Percentiles rank a stretch among this genome's conserved stretches.
Conservation (phyloP, 768 basidiomycete species). For the Pisolithus tinctorius region DNA sequence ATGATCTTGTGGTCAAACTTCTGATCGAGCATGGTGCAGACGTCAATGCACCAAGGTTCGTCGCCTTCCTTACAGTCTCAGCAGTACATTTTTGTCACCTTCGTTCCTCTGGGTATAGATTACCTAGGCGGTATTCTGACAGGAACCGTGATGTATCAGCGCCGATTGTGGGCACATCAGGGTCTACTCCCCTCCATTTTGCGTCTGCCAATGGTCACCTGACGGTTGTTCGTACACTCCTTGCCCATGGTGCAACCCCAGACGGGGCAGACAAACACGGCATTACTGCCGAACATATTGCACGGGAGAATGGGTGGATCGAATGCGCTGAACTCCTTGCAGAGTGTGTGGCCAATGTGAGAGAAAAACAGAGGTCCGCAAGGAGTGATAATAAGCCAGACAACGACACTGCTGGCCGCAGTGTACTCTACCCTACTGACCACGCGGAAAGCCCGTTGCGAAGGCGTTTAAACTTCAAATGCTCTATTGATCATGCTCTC, state of each 20-base stretch:
- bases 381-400: conserved; percentile 31
- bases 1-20: conserved; percentile 78
- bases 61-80: conserved; percentile 7
- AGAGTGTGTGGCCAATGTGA: conserved; percentile 57
- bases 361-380: conserved; percentile 52
- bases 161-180: conserved; percentile 76
- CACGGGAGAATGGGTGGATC: conserved; percentile 71
- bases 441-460: conserved; percentile 28
- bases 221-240: conserved; percentile 66
- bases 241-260: conserved; percentile 79
- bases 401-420: conserved; percentile 11
- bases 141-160: conserved; percentile 56
- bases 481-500: conserved; percentile 70
- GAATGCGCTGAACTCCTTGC: conserved; percentile 69
- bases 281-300: conserved; percentile 78
- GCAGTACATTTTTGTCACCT: conserved; percentile 3
- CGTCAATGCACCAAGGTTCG: conserved; percentile 89
- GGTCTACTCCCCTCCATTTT: conserved; percentile 93
- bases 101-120: conserved; percentile 31
- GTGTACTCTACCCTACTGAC: conserved; percentile 20
- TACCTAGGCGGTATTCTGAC: conserved; percentile 71
- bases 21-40: conserved; percentile 95
- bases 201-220: conserved; percentile 93
- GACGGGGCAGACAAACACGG: conserved; percentile 87
- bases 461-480: conserved; percentile 62